Conservation (phyloP, 2,329 filamentous ascomycete genomes). For the Cladorrhinum sp. region DNA sequence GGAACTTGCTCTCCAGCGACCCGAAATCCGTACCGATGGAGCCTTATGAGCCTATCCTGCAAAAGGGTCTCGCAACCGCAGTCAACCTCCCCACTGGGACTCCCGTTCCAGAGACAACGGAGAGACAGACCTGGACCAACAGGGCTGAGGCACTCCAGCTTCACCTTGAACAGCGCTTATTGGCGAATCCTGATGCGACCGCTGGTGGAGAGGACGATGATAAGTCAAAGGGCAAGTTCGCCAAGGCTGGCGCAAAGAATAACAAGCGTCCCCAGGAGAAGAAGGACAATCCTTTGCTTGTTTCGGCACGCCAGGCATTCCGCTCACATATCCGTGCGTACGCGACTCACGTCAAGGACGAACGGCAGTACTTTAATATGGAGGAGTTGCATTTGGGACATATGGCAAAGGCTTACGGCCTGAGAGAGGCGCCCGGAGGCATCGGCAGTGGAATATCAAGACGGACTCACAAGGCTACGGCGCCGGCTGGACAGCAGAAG, state of each 20-base stretch:
- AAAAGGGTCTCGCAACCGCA: slow-evolving; percentile 62
- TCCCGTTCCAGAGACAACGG: slow-evolving; percentile 55
- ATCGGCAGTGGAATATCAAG: slow-evolving; percentile 62
- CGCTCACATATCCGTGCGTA: slow-evolving; percentile 93
- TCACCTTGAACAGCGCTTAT: slow-evolving; percentile 58
- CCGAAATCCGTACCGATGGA: slow-evolving; percentile 46
- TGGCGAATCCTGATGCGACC: slow-evolving; percentile 32
- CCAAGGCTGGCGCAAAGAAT: slow-evolving; percentile 13
- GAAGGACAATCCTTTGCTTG: slow-evolving; percentile 64
- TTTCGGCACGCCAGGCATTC: slow-evolving; percentile 80
- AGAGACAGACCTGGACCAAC: slow-evolving; percentile 43
- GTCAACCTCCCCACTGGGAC: slow-evolving; percentile 57
- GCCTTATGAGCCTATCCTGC: slow-evolving; percentile 53
- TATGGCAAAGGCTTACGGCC: slow-evolving; percentile 86
- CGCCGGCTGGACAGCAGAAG: slow-evolving; percentile 29
- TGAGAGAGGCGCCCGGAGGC: slow-evolving; percentile 82
- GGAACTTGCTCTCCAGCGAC: slow-evolving; percentile 62
- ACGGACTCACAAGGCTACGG: slow-evolving; percentile 39
- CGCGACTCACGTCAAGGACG: slow-evolving; percentile 84
- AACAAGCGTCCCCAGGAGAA: slow-evolving; percentile 13
- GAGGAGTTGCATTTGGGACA: slow-evolving; percentile 88
- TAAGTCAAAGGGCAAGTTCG: slow-evolving; percentile 18
- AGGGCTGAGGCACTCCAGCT: slow-evolving; percentile 57
- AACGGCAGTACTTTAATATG: slow-evolving; percentile 87
- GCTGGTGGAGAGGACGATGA: slow-evolving; percentile 4